Evolutionary conservation across 2,329 filamentous ascomycete species (phyloP).

Genomic region (Aureobasidium sp.): DNA sequence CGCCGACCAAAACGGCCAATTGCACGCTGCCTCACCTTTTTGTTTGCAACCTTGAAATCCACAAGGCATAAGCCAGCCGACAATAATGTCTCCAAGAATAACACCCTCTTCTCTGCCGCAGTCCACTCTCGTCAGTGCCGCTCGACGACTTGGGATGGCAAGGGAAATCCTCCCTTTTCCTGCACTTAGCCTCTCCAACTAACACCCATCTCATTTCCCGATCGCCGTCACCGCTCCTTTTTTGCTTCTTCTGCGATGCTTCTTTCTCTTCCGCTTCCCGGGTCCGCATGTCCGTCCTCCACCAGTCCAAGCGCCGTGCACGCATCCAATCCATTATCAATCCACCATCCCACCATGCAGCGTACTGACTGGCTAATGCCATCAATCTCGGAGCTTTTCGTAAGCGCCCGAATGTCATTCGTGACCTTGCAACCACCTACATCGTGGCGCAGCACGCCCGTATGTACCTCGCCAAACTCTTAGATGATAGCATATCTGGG

Average conservation of each 20-base stretch:
- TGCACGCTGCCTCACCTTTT: neutral
- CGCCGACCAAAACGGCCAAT: conserved; percentile 7
- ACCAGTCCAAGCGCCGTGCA: neutral
- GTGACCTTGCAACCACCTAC: neutral
- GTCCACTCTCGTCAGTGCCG: neutral
- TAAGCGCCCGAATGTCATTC: conserved; percentile 1
- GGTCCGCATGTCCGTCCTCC: neutral
- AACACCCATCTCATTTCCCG: conserved; percentile 8
- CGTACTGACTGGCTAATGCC: neutral
- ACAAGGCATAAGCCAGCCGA: neutral
- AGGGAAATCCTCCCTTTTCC: neutral
- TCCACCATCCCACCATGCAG: neutral
- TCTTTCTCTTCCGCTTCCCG: conserved; percentile 7
- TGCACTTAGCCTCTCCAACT: neutral
- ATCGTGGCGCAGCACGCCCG: conserved; percentile 8
- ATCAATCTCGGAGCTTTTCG: conserved; percentile 2
- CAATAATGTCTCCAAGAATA: conserved; percentile 2
- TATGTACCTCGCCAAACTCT: neutral
- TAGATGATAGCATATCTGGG: neutral
- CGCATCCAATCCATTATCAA: neutral
- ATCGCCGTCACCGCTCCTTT: conserved; percentile 8
- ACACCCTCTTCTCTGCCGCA: neutral
- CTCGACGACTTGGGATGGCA: neutral
- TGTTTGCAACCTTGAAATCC: neutral
- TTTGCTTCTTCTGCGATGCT: conserved; percentile 11